Conservation (phyloP, 2,329 filamentous ascomycete genomes). For the Cladosporium cucumerinum region DNA sequence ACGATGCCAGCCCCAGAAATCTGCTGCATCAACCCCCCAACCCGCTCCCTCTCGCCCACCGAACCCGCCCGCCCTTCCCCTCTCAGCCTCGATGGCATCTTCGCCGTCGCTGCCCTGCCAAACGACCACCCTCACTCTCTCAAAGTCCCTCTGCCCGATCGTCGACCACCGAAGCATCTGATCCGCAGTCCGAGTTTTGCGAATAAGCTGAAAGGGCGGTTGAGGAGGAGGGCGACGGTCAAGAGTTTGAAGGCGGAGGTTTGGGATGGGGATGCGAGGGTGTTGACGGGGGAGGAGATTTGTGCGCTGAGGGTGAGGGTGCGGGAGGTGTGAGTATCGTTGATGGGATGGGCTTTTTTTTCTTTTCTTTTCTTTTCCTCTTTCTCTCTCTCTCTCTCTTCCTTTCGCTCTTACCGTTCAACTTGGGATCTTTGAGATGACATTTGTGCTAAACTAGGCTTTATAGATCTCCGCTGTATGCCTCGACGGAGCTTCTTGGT, state of each 20-base stretch:
- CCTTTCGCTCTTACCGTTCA: too few species aligned
- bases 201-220: constrained; percentile 25
- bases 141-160: constrained; percentile 17
- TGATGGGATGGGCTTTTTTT: neutral
- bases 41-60: constrained; percentile 22
- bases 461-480: neutral
- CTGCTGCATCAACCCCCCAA: constrained; percentile 26
- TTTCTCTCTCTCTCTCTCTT: neutral
- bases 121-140: constrained; percentile 33
- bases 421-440: neutral
- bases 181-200: constrained; percentile 28
- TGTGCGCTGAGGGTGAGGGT: neutral
- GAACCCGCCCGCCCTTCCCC: neutral
- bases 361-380: neutral
- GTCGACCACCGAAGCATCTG: constrained; percentile 20
- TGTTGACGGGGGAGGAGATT: constrained; percentile 26
- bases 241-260: constrained; percentile 17
- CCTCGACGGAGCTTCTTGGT: neutral
- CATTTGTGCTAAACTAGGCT: neutral
- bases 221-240: constrained; percentile 20
- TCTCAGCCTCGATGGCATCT: constrained; percentile 22
- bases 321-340: constrained; percentile 8
- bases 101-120: constrained; percentile 30
- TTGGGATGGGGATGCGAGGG: constrained; percentile 36
- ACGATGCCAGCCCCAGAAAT: constrained; percentile 5